Percentiles rank a stretch among this genome's conserved stretches.
Evolutionary conservation across 225 moss, liverwort and hornwort species (phyloP).

Genomic region (Climacium dendroides): DNA sequence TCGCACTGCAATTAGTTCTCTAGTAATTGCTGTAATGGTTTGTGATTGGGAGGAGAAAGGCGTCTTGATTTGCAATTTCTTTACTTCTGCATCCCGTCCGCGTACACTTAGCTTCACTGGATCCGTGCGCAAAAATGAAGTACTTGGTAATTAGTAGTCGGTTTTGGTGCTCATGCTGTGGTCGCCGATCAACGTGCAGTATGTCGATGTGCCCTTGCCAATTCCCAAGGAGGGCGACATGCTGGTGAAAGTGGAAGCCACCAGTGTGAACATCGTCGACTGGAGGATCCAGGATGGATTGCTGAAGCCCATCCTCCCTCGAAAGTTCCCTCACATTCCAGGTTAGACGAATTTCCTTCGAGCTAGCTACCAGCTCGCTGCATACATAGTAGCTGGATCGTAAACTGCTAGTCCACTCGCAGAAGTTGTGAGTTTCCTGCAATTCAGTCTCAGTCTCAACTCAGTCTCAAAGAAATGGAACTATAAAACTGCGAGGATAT

Average conservation of each 20-base stretch:
- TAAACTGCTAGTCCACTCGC: not conserved
- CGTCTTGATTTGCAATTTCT: not conserved
- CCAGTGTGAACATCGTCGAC: constrained; percentile 56
- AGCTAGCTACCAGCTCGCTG: too few species aligned
- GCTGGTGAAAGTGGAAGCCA: constrained; percentile 70
- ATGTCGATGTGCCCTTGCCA: constrained; percentile 43
- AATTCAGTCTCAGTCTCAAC: not conserved
- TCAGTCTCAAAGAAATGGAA: not conserved
- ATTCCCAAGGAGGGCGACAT: constrained; percentile 48
- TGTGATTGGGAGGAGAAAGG: not conserved
- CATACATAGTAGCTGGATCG: not conserved
- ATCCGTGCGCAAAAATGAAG: not conserved
- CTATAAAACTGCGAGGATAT: not conserved
- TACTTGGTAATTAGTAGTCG: not conserved
- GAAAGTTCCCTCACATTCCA: constrained; percentile 60
- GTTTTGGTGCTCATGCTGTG: not conserved
- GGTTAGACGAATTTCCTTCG: constrained; percentile 5
- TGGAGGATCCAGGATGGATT: constrained; percentile 60
- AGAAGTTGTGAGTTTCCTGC: not conserved
- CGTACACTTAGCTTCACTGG: too few species aligned
- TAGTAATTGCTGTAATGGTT: not conserved
- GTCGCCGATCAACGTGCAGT: constrained; percentile 5
- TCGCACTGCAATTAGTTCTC: not conserved
- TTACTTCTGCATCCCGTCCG: not conserved
- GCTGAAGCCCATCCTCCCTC: constrained; percentile 35